phyloP scores from a whole-genome alignment of 2,329 filamentous ascomycete species.

The Pseudomassariella vexata region DNA sequence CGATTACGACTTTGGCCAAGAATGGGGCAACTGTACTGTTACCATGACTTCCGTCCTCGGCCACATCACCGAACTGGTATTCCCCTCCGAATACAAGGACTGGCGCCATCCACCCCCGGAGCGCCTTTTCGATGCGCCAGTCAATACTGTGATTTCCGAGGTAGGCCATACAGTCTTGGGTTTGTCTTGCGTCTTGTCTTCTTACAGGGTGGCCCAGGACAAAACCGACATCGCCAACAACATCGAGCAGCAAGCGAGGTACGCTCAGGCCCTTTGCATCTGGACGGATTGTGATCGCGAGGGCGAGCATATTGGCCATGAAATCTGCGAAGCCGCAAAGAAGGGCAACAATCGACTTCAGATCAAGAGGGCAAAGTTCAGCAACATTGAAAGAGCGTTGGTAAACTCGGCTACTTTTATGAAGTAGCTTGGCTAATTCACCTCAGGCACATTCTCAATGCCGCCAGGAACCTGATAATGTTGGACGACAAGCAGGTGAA shows the following conservation, averaged over 20 bases:
- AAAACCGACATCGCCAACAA: conserved; percentile 80
- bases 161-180: conserved; percentile 31
- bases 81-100: conserved; percentile 64
- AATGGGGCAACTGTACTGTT: conserved; percentile 77
- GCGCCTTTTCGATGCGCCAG: conserved; percentile 73
- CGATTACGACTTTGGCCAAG: conserved; percentile 74
- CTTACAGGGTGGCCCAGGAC: conserved; percentile 52
- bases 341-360: conserved; percentile 69
- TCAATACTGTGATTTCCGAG: conserved; percentile 61
- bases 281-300: conserved; percentile 99
- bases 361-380: conserved; percentile 84
- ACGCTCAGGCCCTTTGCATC: conserved; percentile 75
- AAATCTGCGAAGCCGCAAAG: conserved; percentile 77
- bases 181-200: not conserved
- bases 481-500: conserved; percentile 83
- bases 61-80: conserved; percentile 78
- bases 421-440: conserved; percentile 11
- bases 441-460: conserved; percentile 73
- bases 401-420: conserved; percentile 25
- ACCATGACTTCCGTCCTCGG: conserved; percentile 93
- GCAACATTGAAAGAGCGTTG: conserved; percentile 88
- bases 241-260: conserved; percentile 71
- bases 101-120: conserved; percentile 80
- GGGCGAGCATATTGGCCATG: conserved; percentile 90
- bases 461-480: conserved; percentile 68